A percentile compares a stretch with the other conserved stretches of the same genome.
Conservation (phyloP, 805 yeast genomes). For the Barnettozyma siamensis region DNA sequence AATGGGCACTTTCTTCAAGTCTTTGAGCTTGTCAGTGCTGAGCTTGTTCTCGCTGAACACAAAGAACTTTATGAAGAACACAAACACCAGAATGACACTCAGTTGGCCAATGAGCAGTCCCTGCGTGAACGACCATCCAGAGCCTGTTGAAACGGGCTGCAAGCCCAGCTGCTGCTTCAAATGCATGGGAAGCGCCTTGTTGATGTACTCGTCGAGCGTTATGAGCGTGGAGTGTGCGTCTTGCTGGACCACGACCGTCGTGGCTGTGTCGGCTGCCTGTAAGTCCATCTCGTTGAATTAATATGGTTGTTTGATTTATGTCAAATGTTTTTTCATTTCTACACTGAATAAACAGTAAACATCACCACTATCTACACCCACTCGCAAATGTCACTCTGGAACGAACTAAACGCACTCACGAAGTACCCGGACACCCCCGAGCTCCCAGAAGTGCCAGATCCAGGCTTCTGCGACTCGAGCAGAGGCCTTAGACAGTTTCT, state of each 20-base stretch:
- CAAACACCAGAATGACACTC: constrained; percentile 58
- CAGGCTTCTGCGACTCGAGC: constrained; percentile 29
- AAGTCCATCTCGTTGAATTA: not conserved
- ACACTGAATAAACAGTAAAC: no score
- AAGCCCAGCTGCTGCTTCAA: constrained; percentile 28
- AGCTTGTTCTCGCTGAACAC: constrained; percentile 59
- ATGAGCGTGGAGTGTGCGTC: constrained; percentile 24
- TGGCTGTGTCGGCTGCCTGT: constrained; percentile 12
- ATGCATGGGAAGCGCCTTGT: constrained; percentile 30
- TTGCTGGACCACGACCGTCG: constrained; percentile 20
- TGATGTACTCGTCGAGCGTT: constrained; percentile 33
- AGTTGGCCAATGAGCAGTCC: constrained; percentile 71
- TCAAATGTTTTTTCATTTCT: no score
- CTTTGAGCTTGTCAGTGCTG: constrained; percentile 23
- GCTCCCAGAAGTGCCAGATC: constrained; percentile 7
- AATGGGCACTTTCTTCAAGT: constrained; percentile 21
- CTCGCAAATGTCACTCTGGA: constrained; percentile 24
- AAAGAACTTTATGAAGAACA: constrained; percentile 66
- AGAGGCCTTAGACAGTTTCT: constrained; percentile 33
- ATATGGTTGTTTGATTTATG: no score
- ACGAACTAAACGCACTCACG: constrained; percentile 10
- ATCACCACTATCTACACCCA: no score
- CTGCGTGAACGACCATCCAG: constrained; percentile 67
- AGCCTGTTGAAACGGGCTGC: constrained; percentile 12
- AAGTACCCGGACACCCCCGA: constrained; percentile 24